Conservation (phyloP, 176 grass and related monocot genomes). For the Triticum urartu region DNA sequence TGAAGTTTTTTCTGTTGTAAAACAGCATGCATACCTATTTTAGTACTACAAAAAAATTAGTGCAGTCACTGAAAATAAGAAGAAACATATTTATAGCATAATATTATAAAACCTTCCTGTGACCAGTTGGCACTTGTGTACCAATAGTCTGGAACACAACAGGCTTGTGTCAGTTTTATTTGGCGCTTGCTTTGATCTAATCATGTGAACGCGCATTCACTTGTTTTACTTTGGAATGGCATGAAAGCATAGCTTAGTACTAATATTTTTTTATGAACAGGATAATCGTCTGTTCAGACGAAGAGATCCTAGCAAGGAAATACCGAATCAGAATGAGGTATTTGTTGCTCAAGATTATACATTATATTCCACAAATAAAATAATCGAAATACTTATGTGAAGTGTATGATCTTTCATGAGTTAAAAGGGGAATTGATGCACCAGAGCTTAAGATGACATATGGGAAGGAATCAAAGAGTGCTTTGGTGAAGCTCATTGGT, state of each 20-base stretch:
- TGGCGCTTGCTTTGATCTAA: not conserved
- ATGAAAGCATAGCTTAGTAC: not conserved
- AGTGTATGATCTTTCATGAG: conserved; percentile 1
- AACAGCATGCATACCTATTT: not conserved
- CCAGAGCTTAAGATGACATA: conserved; percentile 53
- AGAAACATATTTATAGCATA: not conserved
- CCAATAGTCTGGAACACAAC: not conserved
- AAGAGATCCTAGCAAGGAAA: conserved; percentile 53
- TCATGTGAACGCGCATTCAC: not conserved
- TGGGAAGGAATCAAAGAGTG: conserved; percentile 52
- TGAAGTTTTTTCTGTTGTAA: not conserved
- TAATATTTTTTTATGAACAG: conserved; percentile 33
- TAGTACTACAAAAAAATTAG: not conserved
- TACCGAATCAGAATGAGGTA: conserved; percentile 78
- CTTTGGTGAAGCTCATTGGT: conserved; percentile 50
- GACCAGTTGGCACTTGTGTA: not conserved
- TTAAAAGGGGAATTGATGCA: conserved; percentile 67
- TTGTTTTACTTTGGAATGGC: not conserved
- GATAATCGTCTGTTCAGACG: conserved; percentile 15
- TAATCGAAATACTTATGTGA: not conserved
- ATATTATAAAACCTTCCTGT: not conserved
- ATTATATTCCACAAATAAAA: not conserved
- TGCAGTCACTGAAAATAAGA: not conserved
- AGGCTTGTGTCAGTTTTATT: not conserved
- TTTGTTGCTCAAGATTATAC: not conserved